A percentile compares a stretch with the other conserved stretches of the same genome.
phyloP scores from a whole-genome alignment of 345 rosid species.

The Lepidium aucheri region DNA sequence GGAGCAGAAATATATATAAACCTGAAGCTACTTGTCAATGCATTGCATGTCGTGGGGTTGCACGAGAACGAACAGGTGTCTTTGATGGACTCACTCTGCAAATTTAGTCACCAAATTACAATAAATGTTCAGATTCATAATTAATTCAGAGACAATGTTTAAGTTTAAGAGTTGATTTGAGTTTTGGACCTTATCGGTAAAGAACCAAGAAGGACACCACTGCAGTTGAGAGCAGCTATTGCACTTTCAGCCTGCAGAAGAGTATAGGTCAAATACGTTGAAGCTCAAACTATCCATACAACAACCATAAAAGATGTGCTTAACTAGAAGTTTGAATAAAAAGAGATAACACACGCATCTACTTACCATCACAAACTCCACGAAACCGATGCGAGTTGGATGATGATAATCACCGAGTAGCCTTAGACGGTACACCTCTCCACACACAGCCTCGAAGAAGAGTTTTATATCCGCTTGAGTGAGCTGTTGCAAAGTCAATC shows the following conservation, averaged over 20 bases:
- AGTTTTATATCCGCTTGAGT: conserved; percentile 58
- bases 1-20: conserved; percentile 3
- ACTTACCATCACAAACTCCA: conserved; percentile 67
- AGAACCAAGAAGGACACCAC: conserved; percentile 85
- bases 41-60: conserved; percentile 9
- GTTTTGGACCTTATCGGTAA: conserved; percentile 67
- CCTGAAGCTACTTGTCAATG: conserved; percentile 11
- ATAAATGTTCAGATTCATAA: neutral
- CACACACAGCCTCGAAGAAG: conserved; percentile 65
- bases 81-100: conserved; percentile 30
- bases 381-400: conserved; percentile 77
- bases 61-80: conserved; percentile 27
- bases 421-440: conserved; percentile 77
- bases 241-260: conserved; percentile 87
- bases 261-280: neutral
- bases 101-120: neutral
- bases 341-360: neutral
- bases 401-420: conserved; percentile 68
- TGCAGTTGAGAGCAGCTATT: conserved; percentile 86
- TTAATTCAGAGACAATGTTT: neutral
- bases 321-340: neutral
- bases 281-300: neutral
- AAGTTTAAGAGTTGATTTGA: neutral
- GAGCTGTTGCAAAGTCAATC: conserved; percentile 31
- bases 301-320: neutral